phyloP scores from a whole-genome alignment of 2,329 filamentous ascomycete species.

The Neofusicoccum laricinum region DNA sequence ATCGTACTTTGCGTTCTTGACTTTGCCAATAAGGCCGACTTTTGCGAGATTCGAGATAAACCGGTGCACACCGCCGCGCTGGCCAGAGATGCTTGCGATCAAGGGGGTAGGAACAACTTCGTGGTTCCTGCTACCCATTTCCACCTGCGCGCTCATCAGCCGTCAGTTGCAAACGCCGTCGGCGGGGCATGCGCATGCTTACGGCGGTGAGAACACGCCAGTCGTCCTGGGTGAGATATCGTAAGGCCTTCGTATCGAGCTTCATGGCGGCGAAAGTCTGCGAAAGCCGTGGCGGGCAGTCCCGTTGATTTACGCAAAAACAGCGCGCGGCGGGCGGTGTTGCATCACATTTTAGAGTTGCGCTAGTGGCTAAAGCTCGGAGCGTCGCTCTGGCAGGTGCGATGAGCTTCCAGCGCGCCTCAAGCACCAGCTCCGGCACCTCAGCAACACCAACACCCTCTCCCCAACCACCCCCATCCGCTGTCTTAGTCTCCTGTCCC shows the following conservation, averaged over 20 bases:
- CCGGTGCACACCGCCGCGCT: conserved; percentile 72
- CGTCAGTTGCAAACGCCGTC: conserved; percentile 35
- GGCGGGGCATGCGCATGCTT: conserved; percentile 30
- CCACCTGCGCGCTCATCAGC: conserved; percentile 61
- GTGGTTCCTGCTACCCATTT: conserved; percentile 93
- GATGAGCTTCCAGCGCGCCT: conserved; percentile 17
- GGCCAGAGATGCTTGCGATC: conserved; percentile 78
- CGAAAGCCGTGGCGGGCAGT: neutral
- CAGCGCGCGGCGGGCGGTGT: neutral
- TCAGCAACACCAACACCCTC: conserved; percentile 14
- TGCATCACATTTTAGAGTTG: conserved; percentile 13
- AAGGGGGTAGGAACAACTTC: conserved; percentile 90
- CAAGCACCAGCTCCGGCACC: conserved; percentile 14
- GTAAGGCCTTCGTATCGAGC: conserved; percentile 88
- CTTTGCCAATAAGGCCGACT: conserved; percentile 81
- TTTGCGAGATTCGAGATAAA: conserved; percentile 91
- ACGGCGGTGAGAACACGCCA: conserved; percentile 93
- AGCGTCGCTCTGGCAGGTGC: neutral
- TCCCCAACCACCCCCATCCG: conserved; percentile 15
- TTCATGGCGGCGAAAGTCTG: conserved; percentile 64
- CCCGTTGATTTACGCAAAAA: neutral
- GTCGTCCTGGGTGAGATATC: conserved; percentile 88
- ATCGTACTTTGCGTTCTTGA: conserved; percentile 96
- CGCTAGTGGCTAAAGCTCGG: neutral
- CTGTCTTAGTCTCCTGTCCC: conserved; percentile 1